Evolutionary conservation across 2,329 filamentous ascomycete genomes (phyloP), one percentile per base, ranked within the genome.

Genomic region (Teratosphaeria zuluensis): DNA sequence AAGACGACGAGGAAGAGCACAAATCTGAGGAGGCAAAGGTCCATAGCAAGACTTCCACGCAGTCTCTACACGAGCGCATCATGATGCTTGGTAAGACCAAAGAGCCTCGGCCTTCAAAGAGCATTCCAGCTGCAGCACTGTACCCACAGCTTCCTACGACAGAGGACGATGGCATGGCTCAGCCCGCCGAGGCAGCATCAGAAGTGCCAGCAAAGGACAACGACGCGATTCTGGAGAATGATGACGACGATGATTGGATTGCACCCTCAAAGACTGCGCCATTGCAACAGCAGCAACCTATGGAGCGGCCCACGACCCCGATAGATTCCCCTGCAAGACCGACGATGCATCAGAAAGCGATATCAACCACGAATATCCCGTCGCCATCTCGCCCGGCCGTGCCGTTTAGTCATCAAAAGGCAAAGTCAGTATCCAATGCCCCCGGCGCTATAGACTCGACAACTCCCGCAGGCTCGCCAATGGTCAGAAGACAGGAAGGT

Each of bases 41-140:
- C 1, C 87, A 92, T 68, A 90, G 85, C 74, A 95, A 95, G 72
- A 92, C 90, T 0, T 95, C 94, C n/a, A 96, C 94, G 0, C 92
- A 97, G 72, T 82, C 89, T 51, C 79, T 99, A 16, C 91, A 96
- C 64, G 92, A 97, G 67, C 90, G 92, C 66, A 97, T 99, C 66
- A 95, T 86, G 62, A 83, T 86, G 79, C 79, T 88, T 46, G 82
- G 81, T 38, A 78, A 85, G 73, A 75, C 81, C 61, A 71, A 76
- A 68, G 70, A 78, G 74, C 75, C 54, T 69, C 76, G 71, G 38
- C 64, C 76, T 19, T 70, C 73, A 2, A 78, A 76, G 63, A 73
- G 73, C 33, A 71, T 74, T 28, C 67, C 73, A 21, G 64, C 67
- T 53, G 64, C 58, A 46, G 51, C 63, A 32, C 54, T 68, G 42